Evolutionary conservation across 352 stramenopile species (phyloP).

Genomic region (Pythium coloratum): DNA sequence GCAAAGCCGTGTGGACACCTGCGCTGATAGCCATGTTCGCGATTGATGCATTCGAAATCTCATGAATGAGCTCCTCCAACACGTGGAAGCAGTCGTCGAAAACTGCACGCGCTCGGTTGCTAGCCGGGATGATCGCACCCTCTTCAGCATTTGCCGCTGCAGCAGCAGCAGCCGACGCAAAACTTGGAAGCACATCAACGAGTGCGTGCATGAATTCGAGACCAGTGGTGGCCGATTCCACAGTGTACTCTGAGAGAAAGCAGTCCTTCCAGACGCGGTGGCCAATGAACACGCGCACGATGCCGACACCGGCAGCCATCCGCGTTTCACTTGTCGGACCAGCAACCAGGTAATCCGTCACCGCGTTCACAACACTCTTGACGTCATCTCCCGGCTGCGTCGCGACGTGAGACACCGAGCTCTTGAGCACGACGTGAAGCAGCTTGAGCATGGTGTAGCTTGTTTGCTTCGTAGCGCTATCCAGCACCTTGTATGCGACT

Average conservation of each 20-base stretch:
- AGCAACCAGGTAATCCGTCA: conserved; percentile 72
- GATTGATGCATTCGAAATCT: conserved; percentile 59
- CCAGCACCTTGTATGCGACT: conserved; percentile 18
- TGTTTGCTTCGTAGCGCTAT: conserved; percentile 26
- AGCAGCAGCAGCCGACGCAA: neutral
- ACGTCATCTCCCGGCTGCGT: conserved; percentile 59
- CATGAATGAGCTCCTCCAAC: conserved; percentile 58
- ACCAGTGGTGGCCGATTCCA: conserved; percentile 60
- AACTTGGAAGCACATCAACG: conserved; percentile 37
- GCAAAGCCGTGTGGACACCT: conserved; percentile 62
- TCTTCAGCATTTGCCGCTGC: neutral
- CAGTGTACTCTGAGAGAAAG: conserved; percentile 65
- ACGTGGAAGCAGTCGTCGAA: conserved; percentile 70
- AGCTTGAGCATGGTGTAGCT: conserved; percentile 58
- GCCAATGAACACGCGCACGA: conserved; percentile 75
- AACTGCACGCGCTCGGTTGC: conserved; percentile 31
- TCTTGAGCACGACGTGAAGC: conserved; percentile 68
- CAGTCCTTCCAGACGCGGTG: conserved; percentile 70
- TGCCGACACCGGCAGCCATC: conserved; percentile 56
- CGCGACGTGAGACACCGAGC: conserved; percentile 49
- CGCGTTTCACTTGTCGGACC: conserved; percentile 49
- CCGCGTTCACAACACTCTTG: conserved; percentile 59
- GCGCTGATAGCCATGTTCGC: conserved; percentile 71
- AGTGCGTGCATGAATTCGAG: conserved; percentile 68
- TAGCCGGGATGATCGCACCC: conserved; percentile 18